Evolutionary conservation across 352 stramenopile genomes (phyloP), one percentile per base, ranked within the genome.

Genomic region (Phytophthora macrochlamydospora): DNA sequence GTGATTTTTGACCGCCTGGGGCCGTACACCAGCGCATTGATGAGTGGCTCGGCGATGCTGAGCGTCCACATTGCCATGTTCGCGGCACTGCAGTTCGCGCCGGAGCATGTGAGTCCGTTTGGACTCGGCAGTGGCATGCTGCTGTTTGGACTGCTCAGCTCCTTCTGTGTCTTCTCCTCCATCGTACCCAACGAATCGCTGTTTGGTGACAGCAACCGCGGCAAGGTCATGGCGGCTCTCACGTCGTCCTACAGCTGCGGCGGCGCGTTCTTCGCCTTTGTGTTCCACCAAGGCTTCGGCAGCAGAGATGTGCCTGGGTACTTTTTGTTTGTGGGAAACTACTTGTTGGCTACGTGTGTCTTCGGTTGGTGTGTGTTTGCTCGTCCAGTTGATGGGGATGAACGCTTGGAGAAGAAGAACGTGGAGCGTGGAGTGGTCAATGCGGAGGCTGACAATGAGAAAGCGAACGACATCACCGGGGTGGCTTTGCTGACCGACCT

Each of bases 161-260:
- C 81, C 46, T 94, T 94, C 57, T 82, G 73, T 42, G 89, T 93
- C 56, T 87, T 95, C 56, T 74, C 82, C 7, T 88, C 84, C 8
- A 89, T 95, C 40, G 85, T 92, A 6, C 70, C 84, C 29, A 94
- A 92, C 40, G 87, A 95, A 67, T 85, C 83, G 3, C 65, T 95
- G 14, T 95, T 91, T 28, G 87, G 85, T 43, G 74, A 86, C 28
- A 48, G 33, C 5, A 85, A 92, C 46, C 82, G 87, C 32, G 87
- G 85, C 51, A 93, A 93, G 52, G 75, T 95, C 37, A 92, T 95
- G 69, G 82, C 85, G 43, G 45, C 78, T 9, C 61, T 93, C 28
- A 87, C 79, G 9, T 91, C 84, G 0, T 78, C 85, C 1, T 95
- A 94, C 62, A 95, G 87, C 60, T 90, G 79, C 31, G 87, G 87